These are phyloP conservation scores for Aspergillus floridensis DNA, from an alignment of 2,329 filamentous ascomycete species.

Conservation along the genomic window DNA sequence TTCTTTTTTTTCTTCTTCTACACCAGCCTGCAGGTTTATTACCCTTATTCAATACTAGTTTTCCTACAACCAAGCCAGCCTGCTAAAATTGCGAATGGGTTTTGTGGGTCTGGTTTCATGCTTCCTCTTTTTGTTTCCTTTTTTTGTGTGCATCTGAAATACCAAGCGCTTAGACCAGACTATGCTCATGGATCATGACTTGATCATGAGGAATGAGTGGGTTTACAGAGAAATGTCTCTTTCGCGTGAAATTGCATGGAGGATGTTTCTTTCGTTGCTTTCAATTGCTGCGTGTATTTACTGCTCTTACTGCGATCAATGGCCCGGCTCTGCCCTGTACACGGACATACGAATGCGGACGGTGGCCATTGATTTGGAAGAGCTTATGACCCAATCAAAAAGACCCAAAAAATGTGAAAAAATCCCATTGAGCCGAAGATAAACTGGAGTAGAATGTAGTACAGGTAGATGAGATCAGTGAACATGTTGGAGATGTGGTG, in stretches of 20 bases:
- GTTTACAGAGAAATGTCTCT: slow-evolving; percentile 8
- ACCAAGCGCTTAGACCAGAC: slow-evolving; percentile 25
- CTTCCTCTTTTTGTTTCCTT: slow-evolving; percentile 15
- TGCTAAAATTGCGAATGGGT: slow-evolving; percentile 33
- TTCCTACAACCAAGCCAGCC: slow-evolving; percentile 18
- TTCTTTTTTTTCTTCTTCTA: slow-evolving; percentile 27
- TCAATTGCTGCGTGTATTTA: slow-evolving; percentile 8
- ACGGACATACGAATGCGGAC: slow-evolving; percentile 25
- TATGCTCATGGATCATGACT: slow-evolving; percentile 6
- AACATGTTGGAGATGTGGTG: no score
- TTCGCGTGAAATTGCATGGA: slow-evolving; percentile 28
- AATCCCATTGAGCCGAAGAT: slow-evolving; percentile 2
- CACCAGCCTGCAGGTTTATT: slow-evolving; percentile 20
- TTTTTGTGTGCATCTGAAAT: slow-evolving; percentile 19
- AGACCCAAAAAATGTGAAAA: slow-evolving; percentile 18
- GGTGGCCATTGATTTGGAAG: slow-evolving; percentile 12
- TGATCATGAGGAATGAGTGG: slow-evolving; percentile 10
- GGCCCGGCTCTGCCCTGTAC: slow-evolving; percentile 31
- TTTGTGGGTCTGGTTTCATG: slow-evolving; percentile 26
- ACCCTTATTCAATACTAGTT: slow-evolving; percentile 19
- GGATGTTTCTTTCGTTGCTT: slow-evolving; percentile 13
- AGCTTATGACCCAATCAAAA: slow-evolving; percentile 13
- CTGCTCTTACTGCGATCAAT: slow-evolving; percentile 20
- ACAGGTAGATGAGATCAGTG: background rate
- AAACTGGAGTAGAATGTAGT: background rate